Evolutionary conservation across 148 eudicot species (phyloP).

Genomic region (Tetragonia tetragonoides): DNA sequence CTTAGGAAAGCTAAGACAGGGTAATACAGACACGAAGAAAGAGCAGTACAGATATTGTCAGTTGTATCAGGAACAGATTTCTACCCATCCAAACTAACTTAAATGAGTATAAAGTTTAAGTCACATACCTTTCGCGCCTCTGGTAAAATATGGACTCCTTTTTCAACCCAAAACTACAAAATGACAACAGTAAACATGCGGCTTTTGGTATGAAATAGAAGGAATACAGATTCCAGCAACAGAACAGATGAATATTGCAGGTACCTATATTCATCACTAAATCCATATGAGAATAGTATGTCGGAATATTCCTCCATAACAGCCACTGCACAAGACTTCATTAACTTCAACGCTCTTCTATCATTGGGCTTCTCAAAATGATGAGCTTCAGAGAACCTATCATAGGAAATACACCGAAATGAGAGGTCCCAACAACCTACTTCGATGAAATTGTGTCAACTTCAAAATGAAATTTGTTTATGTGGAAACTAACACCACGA

Average conservation of each 20-base stretch:
- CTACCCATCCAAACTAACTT: not conserved
- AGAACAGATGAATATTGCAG: not conserved
- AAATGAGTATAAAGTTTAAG: not conserved
- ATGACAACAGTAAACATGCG: conserved; percentile 13
- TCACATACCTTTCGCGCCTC: conserved; percentile 76
- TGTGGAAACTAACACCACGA: not conserved
- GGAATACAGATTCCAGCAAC: conserved; percentile 4
- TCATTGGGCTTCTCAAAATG: conserved; percentile 79
- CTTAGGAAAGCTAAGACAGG: no score
- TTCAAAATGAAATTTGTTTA: not conserved
- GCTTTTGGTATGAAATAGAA: not conserved
- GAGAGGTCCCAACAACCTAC: not conserved
- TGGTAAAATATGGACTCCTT: conserved; percentile 64
- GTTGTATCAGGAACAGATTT: not conserved
- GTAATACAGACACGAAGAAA: not conserved
- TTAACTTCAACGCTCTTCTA: conserved; percentile 65
- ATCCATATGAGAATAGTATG: conserved; percentile 73
- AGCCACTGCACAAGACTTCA: conserved; percentile 75
- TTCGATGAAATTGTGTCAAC: not conserved
- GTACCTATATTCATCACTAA: conserved; percentile 78
- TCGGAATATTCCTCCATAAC: conserved; percentile 71
- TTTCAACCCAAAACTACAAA: conserved; percentile 75
- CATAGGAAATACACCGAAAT: not conserved
- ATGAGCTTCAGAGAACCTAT: conserved; percentile 66
- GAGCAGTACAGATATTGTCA: conserved; percentile 1